Evolutionary conservation across 78 protist species (phyloP), one percentile per base, ranked within the genome.

Genomic region (Dictyostelium firmibasis): DNA sequence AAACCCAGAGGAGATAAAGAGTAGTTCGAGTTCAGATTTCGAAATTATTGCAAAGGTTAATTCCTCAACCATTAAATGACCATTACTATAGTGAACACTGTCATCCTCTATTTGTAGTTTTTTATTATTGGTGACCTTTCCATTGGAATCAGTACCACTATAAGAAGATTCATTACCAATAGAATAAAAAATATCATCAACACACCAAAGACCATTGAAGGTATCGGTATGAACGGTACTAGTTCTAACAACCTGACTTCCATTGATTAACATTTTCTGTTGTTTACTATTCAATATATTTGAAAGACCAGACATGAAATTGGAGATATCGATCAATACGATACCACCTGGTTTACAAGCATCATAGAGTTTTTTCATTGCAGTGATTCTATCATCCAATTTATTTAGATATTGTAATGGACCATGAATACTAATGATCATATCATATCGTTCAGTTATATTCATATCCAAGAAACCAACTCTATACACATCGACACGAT

Each of bases 251-350:
- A 89, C 87, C 9, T 85, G 81, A 1, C 74, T 67, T 50, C 94
- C 94, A 47, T 89, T 89, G 31, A 89, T 85, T 41, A 89, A 9
- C 83, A 70, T 81, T 75, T 50, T 79, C 38, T 89, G 94, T 70
- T 89, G 82, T 36, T 25, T 44, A 62, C 16, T 27, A 35, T 38
- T 83, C 25, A 74, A 35, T 36, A 89, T 23, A 50, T 89, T 83
- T 35, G 84, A 43, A 31, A 89, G 87, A 70, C 85, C 86, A 69
- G 70, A 13, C 57, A 89, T 33, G 53, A 89, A 89, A 50, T 89
- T 89, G 74, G 94, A 89, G 13, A 89, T 53, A 41, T 89, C 94
- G 2, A 89, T 20, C 27, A 89, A 27, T 23, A 81, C 67, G 3
- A 89, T 79, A 0, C 94, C 94, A 33, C 94, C 94, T 2, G 94